Evolutionary conservation across 2,329 filamentous ascomycete species (phyloP), one percentile per base, ranked within the genome.

Genomic region (Pyrenophora tritici-repentis): DNA sequence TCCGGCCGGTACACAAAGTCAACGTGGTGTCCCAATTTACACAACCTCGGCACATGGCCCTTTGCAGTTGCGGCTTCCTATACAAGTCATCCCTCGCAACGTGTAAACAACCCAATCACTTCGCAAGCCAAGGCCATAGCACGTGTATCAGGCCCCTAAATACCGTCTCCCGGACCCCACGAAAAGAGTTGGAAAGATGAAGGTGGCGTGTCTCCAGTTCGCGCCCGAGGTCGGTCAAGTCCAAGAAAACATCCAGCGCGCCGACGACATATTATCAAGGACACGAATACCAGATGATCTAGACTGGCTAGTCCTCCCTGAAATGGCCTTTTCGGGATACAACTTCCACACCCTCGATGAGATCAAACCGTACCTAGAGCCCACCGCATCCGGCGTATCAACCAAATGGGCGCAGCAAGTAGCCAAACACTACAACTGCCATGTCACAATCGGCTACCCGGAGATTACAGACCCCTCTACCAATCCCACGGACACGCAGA

Each of bases 291-390:
- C 67, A 1, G 34, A 50, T 29, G 66, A 68, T 74, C 67, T 92
- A 1, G 87, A 91, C 65, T 78, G 92, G 24, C 77, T 94, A 0
- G 83, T 93, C 0, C 75, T 93, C 0, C 89, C 90, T 0, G 90
- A 93, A 67, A 75, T 93, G 70, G 87, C 89, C 1, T 91, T 93
- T 66, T 81, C 84, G 84, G 88, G 90, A 24, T 94, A 92, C 76
- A 91, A 91, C 68, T 93, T 92, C 75, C 81, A 82, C 35, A 88
- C 86, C 0, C 70, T 90, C 2, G 75, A 82, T 26, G 80, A 90
- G 1, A 91, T 93, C 36, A 73, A 74, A 1, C 87, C 88, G 0
- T 88, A 79, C 59, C 82, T 93, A 3, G 90, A 94, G 65, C 81
- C 79, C 0, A 83, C 83, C 0, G 81, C 82, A 4, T 77, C 82